Conservation (phyloP, 2,329 filamentous ascomycete genomes). For the Ophiostoma montium region DNA sequence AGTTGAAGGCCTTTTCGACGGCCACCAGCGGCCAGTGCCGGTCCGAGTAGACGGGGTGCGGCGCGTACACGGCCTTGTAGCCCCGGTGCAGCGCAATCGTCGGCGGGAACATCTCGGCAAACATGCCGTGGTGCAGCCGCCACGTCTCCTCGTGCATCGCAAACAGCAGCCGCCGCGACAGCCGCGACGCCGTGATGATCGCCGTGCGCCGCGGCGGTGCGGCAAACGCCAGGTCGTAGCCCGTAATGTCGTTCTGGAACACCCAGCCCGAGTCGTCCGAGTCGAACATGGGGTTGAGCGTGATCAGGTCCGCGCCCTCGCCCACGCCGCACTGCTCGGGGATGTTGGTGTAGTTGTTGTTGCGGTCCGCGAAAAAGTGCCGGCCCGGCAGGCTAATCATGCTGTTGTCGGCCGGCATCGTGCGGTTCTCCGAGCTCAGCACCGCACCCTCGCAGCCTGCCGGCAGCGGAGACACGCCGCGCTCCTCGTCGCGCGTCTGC, state of each 20-base stretch:
- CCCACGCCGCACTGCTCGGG: slow-evolving; percentile 47
- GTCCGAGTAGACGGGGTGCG: slow-evolving; percentile 70
- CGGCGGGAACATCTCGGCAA: slow-evolving; percentile 66
- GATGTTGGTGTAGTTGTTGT: slow-evolving; percentile 13
- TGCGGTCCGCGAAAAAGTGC: slow-evolving; percentile 11
- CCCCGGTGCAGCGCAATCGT: slow-evolving; percentile 60
- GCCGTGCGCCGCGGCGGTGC: slow-evolving; percentile 54
- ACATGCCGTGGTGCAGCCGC: slow-evolving; percentile 55
- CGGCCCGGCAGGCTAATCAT: neutral
- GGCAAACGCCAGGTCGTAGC: slow-evolving; percentile 40
- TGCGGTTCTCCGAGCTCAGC: slow-evolving; percentile 11
- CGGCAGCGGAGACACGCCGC: slow-evolving; percentile 38
- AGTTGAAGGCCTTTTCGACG: slow-evolving; percentile 67
- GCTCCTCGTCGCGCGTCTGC: slow-evolving; percentile 35
- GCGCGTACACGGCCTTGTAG: slow-evolving; percentile 65
- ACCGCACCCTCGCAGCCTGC: slow-evolving; percentile 36
- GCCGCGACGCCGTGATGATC: slow-evolving; percentile 56
- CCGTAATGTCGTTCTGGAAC: slow-evolving; percentile 54
- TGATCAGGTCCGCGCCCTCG: slow-evolving; percentile 24
- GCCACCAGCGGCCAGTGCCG: slow-evolving; percentile 57
- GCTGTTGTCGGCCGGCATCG: slow-evolving; percentile 3
- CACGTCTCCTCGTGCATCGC: slow-evolving; percentile 66
- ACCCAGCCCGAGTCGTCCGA: slow-evolving; percentile 59
- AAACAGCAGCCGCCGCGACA: slow-evolving; percentile 50
- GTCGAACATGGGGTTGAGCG: slow-evolving; percentile 36